A percentile compares a stretch with the other conserved stretches of the same genome.
These are phyloP conservation scores for Orbilia blumenaviensis DNA, from an alignment of 2,329 filamentous ascomycete species.

Conservation along the genomic window DNA sequence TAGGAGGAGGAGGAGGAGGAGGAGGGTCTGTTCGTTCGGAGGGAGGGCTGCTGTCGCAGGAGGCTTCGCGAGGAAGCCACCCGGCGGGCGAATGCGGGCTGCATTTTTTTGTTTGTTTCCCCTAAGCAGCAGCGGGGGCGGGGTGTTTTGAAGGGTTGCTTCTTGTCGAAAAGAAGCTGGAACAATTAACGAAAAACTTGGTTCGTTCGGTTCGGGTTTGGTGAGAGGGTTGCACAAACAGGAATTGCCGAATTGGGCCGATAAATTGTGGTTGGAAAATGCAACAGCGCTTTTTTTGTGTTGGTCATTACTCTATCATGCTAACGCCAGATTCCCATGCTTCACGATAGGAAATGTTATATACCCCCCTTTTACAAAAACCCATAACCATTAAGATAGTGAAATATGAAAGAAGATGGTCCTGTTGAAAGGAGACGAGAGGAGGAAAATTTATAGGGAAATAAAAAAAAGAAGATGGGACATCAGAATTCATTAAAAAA, in stretches of 20 bases:
- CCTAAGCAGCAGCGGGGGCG: not conserved
- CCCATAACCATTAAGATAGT: no score
- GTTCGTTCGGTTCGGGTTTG: no score
- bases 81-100: constrained; percentile 29
- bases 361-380: no score
- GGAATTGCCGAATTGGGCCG: not conserved
- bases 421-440: no score
- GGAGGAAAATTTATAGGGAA: no score
- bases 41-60: constrained; percentile 12
- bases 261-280: not conserved
- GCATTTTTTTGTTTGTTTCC: constrained; percentile 2
- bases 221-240: constrained; percentile 5
- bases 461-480: no score
- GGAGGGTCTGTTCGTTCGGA: no score
- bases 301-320: not conserved
- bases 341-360: no score
- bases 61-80: constrained; percentile 14
- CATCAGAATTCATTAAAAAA: not conserved
- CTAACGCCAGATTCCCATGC: no score
- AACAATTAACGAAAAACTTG: not conserved
- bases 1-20: not conserved
- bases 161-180: not conserved
- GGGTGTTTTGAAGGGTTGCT: not conserved
- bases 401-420: no score
- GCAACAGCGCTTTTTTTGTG: not conserved